Conservation (phyloP, 2,329 filamentous ascomycete genomes). For the Hymenoscyphus salicellus region DNA sequence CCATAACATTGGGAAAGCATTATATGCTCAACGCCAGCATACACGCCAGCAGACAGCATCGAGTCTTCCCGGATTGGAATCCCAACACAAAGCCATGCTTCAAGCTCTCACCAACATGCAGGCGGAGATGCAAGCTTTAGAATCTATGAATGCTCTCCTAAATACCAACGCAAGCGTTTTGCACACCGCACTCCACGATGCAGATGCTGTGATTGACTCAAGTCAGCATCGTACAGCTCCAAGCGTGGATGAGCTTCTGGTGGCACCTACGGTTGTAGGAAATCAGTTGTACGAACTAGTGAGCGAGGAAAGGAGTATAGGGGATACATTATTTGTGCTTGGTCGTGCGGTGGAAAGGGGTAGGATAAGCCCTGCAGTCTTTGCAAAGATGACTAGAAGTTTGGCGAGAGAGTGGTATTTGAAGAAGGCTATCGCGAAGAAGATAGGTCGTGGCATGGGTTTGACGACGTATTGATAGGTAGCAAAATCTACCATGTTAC, state of each 20-base stretch:
- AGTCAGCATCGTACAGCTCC: slow-evolving; percentile 69
- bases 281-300: slow-evolving; percentile 88
- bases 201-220: slow-evolving; percentile 72
- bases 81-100: slow-evolving; percentile 76
- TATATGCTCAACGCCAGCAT: slow-evolving; percentile 66
- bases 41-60: slow-evolving; percentile 70
- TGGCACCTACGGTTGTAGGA: slow-evolving; percentile 89
- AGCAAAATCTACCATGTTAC: neutral
- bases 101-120: slow-evolving; percentile 67
- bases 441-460: slow-evolving; percentile 75
- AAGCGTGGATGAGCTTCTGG: slow-evolving; percentile 82
- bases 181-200: slow-evolving; percentile 71
- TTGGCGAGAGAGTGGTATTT: slow-evolving; percentile 78
- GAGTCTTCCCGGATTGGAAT: slow-evolving; percentile 70
- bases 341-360: slow-evolving; percentile 72
- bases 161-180: slow-evolving; percentile 76
- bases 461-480: slow-evolving; percentile 39
- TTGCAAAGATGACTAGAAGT: slow-evolving; percentile 72
- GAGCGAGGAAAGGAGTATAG: slow-evolving; percentile 82
- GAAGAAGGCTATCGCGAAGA: slow-evolving; percentile 76
- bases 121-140: slow-evolving; percentile 68
- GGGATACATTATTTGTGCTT: slow-evolving; percentile 81
- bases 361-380: slow-evolving; percentile 66
- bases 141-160: slow-evolving; percentile 67
- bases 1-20: slow-evolving; percentile 66